Evolutionary conservation across 83 land plant species (phyloP).

Genomic region (Diphasiastrum complanatum): DNA sequence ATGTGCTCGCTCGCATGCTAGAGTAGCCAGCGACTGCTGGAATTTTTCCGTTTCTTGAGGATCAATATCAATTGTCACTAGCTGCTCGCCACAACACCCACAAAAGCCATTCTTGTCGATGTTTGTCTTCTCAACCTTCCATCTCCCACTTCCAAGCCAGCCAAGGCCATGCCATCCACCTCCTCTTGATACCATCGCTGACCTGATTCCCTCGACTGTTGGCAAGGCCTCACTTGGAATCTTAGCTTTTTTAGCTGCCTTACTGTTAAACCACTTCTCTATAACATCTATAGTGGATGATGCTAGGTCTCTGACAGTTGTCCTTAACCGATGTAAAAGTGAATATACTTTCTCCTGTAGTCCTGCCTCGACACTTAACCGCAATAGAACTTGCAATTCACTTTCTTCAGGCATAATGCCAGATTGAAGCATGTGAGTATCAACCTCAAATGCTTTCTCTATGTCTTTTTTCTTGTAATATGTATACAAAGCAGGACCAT

Average conservation of each 20-base stretch:
- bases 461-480: neutral
- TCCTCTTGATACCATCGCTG: slow-evolving; percentile 3
- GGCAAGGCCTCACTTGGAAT: neutral
- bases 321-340: neutral
- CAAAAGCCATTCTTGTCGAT: neutral
- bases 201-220: neutral
- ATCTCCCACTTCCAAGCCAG: slow-evolving; percentile 1
- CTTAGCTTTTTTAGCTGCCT: neutral
- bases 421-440: neutral
- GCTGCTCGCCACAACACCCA: neutral
- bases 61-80: slow-evolving; percentile 3
- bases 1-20: neutral
- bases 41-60: slow-evolving; percentile 1
- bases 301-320: slow-evolving; percentile 4
- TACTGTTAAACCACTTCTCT: slow-evolving; percentile 2
- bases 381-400: neutral
- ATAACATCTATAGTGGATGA: neutral
- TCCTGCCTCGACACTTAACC: neutral
- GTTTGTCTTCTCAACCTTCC: neutral
- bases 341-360: slow-evolving; percentile 1
- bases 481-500: slow-evolving; percentile 8
- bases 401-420: neutral
- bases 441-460: too few relatives aligned
- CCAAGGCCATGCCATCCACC: too few relatives aligned
- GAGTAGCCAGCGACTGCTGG: neutral